Percentiles rank a stretch among this genome's conserved stretches.
phyloP scores from a whole-genome alignment of 495 filamentous ascomycete genomes.

The Sordaria brevicollis region DNA sequence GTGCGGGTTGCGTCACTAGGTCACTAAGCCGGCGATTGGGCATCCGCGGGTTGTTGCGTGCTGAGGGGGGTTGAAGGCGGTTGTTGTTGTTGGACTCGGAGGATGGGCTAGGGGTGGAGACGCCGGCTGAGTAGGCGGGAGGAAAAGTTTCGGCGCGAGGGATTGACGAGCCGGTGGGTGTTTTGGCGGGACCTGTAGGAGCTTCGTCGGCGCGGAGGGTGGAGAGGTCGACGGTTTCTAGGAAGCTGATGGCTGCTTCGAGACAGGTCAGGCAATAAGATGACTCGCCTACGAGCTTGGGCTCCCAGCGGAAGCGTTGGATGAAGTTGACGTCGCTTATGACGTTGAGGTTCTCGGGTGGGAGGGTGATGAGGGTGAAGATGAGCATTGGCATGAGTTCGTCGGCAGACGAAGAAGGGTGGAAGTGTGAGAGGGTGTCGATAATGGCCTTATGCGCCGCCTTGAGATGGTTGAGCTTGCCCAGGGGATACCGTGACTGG shows the following conservation, averaged over 20 bases:
- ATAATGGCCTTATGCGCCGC: constrained; percentile 89
- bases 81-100: background rate
- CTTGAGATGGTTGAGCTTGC: constrained; percentile 84
- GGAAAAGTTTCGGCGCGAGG: constrained; percentile 43
- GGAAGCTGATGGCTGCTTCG: constrained; percentile 87
- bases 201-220: constrained; percentile 78
- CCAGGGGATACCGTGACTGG: constrained; percentile 73
- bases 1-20: constrained; percentile 71
- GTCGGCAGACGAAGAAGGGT: constrained; percentile 89
- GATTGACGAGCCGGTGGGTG: constrained; percentile 39
- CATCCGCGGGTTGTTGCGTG: constrained; percentile 32
- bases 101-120: constrained; percentile 23
- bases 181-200: constrained; percentile 49
- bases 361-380: constrained; percentile 84
- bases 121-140: constrained; percentile 35
- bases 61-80: constrained; percentile 23
- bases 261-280: constrained; percentile 96
- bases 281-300: constrained; percentile 80
- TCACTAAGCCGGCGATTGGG: constrained; percentile 61
- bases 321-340: constrained; percentile 93
- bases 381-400: constrained; percentile 96
- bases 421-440: constrained; percentile 64
- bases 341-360: constrained; percentile 74
- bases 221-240: constrained; percentile 95
- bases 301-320: constrained; percentile 80